Conservation (phyloP, 2,329 filamentous ascomycete species). For the Chaetoscypha palmicola region DNA sequence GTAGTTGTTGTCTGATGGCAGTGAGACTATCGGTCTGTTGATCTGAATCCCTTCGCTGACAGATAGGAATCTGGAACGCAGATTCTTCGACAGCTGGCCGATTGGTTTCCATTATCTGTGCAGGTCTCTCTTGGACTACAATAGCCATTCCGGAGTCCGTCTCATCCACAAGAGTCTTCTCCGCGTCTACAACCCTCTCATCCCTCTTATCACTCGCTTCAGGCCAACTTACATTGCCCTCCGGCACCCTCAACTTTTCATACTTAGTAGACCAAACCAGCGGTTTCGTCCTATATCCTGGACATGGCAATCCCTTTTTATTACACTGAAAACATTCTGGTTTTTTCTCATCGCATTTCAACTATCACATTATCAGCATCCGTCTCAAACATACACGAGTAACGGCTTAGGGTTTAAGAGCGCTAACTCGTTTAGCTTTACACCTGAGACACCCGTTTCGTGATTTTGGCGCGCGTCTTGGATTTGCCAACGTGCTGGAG, state of each 20-base stretch:
- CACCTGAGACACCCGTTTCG: conserved; percentile 26
- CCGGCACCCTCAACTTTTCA: conserved; percentile 23
- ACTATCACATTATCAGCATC: conserved; percentile 13
- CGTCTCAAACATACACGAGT: background rate
- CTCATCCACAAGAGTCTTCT: background rate
- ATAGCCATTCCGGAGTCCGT: background rate
- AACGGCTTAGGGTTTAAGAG: background rate
- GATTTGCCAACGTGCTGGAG: conserved; percentile 9
- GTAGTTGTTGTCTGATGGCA: conserved; percentile 25
- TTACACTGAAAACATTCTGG: conserved; percentile 25
- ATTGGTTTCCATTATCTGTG: too few relatives aligned
- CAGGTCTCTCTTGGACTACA: conserved; percentile 5
- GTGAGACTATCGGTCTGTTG: conserved; percentile 22
- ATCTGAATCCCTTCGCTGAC: conserved; percentile 11
- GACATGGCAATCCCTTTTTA: conserved; percentile 22
- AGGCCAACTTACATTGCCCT: background rate
- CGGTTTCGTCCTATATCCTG: conserved; percentile 23
- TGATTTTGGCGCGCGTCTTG: conserved; percentile 25
- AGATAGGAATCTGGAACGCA: too few relatives aligned
- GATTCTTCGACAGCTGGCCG: too few relatives aligned
- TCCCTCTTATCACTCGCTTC: background rate
- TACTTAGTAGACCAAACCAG: conserved; percentile 29
- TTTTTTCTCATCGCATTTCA: conserved; percentile 29
- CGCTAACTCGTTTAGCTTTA: conserved; percentile 26
- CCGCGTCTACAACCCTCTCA: background rate